phyloP scores from a whole-genome alignment of 2,329 filamentous ascomycete species.

The Raffaelea deltoideospora region DNA sequence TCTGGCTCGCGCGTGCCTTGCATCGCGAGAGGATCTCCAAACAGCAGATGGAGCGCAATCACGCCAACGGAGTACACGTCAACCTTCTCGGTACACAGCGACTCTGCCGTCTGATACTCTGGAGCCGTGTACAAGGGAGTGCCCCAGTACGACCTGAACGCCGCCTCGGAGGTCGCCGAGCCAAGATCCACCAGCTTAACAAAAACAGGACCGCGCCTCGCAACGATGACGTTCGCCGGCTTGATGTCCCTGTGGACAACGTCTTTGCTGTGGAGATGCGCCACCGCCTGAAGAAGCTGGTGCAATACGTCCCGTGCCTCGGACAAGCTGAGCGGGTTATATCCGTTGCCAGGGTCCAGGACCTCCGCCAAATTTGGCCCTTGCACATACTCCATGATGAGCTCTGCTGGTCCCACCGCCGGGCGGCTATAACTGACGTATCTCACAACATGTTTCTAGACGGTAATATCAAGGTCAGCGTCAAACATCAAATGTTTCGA shows the following conservation, averaged over 20 bases:
- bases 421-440: not conserved
- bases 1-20: not conserved
- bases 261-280: constrained; percentile 1
- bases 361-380: constrained; percentile 1
- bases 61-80: constrained; percentile 4
- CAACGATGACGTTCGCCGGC: constrained; percentile 6
- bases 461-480: not conserved
- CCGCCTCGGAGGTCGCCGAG: not conserved
- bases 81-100: constrained; percentile 1
- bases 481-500: not conserved
- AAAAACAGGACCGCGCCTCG: not conserved
- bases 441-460: constrained; percentile 3
- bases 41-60: not conserved
- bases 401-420: not conserved
- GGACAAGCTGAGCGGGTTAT: not conserved
- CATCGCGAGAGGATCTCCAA: not conserved
- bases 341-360: not conserved
- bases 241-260: constrained; percentile 6
- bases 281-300: constrained; percentile 4
- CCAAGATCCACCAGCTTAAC: constrained; percentile 5
- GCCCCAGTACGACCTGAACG: constrained; percentile 1
- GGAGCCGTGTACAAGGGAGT: constrained; percentile 2
- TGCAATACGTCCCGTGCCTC: constrained; percentile 1
- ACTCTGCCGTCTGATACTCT: not conserved
- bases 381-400: constrained; percentile 4